Percentiles rank a stretch among this genome's conserved stretches.
Conservation (phyloP, 495 filamentous ascomycete species). For the Penicillium pancosmium region DNA sequence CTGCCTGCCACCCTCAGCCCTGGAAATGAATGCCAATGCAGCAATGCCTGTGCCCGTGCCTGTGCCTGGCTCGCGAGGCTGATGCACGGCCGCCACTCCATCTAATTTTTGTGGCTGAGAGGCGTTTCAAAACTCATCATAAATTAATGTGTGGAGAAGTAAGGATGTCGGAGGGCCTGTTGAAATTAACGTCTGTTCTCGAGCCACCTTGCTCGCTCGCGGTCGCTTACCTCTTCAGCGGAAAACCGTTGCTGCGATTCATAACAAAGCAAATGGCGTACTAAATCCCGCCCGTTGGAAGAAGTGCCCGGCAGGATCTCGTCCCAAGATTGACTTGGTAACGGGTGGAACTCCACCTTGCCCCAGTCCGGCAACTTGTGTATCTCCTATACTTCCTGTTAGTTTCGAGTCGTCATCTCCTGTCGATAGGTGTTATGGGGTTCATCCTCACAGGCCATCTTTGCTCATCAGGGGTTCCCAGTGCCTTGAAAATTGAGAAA, state of each 20-base stretch:
- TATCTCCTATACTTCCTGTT: conserved; percentile 48
- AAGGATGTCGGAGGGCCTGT: conserved; percentile 44
- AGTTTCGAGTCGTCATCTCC: neutral
- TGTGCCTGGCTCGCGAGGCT: neutral
- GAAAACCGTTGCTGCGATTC: conserved; percentile 55
- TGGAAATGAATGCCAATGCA: neutral
- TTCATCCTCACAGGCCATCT: conserved; percentile 70
- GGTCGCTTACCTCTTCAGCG: conserved; percentile 50
- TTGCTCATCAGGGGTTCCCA: conserved; percentile 79
- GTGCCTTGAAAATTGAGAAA: conserved; percentile 81
- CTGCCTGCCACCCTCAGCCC: neutral
- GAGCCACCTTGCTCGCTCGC: neutral
- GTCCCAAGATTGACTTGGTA: conserved; percentile 54
- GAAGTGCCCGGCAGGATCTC: conserved; percentile 53
- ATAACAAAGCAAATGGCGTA: conserved; percentile 56
- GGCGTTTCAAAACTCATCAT: neutral
- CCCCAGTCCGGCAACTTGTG: conserved; percentile 63
- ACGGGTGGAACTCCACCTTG: conserved; percentile 63
- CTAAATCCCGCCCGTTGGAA: conserved; percentile 55
- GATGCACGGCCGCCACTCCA: neutral
- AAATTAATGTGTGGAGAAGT: conserved; percentile 34
- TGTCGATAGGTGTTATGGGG: neutral
- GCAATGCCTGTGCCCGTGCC: too few species aligned
- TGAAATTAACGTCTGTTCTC: conserved; percentile 20
- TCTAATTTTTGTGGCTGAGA: conserved; percentile 2